Base-by-base conservation (phyloP, 2,329 filamentous ascomycete genomes). In the Camptophora hylomeconis region DNA sequence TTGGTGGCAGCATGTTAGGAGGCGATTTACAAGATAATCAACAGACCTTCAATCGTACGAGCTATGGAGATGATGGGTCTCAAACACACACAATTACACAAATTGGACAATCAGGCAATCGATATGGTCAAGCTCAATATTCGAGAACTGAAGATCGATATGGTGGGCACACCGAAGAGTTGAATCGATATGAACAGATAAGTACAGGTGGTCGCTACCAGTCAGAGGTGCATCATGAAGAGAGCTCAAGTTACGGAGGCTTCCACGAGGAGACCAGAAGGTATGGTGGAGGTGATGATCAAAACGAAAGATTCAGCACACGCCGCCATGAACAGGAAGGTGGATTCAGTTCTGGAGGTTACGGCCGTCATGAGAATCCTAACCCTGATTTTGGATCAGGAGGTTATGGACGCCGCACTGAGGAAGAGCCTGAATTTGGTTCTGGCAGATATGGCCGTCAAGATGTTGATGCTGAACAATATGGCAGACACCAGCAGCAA, bases 31-130 rank as follows among this genome's bases (percentile, higher is more conserved):
- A 63, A 10, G 42, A 61, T 19, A 57, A 67, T 18, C 60, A 72
- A 24, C 71, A 64, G 32, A 62, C 72, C 45, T 60, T 56, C 26
- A 67, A 65, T 40, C 58, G 61, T 30, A 57, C 67, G 33, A 61
- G 62, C 18, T 65, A 71, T 23, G 62, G 65, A 20, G 54, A 67
- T 5, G 69, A 79, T 32, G 72, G 71, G 13, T 72, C 69, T 5
- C 70, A 73, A 50, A 69, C 63, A 3, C 63, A 75, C 45, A 68
- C 61, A 5, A 65, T 71, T 39, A 69, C 65, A 8, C 68, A 81
- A 28, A 23, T 39, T 7, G 30, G 30, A 15, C 36, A 39, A 20
- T 36, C 34, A 7, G 41, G 42, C 6, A 31, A 43, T 19, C 29
- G 32, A n/a, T 45, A 54, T 40, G 4, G 55, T 50, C 37, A 67